Conservation (phyloP, 78 protist species). For the Creolimax fragrantissima region DNA sequence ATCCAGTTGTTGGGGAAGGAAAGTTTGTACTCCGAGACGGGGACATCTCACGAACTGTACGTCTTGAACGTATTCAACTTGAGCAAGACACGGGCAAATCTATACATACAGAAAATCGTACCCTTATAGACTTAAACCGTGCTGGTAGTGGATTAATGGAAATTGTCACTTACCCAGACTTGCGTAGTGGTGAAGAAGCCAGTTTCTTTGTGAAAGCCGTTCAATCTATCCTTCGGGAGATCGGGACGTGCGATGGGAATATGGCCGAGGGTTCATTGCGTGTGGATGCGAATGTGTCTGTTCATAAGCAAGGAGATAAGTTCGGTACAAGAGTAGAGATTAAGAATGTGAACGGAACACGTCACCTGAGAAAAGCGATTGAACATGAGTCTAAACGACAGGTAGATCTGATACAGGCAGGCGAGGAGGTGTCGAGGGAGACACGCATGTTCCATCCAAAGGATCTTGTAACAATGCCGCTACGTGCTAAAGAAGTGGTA, state of each 20-base stretch:
- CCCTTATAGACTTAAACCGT: conserved; percentile 62
- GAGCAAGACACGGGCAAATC: conserved; percentile 3
- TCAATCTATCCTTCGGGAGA: conserved; percentile 40
- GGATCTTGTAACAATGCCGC: neutral
- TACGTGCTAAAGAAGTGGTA: conserved; percentile 28
- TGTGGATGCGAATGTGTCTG: conserved; percentile 69
- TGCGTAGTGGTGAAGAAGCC: conserved; percentile 45
- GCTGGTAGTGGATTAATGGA: conserved; percentile 81
- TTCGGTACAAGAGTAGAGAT: conserved; percentile 56
- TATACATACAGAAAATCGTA: neutral
- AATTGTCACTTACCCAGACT: conserved; percentile 59
- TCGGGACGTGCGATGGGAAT: conserved; percentile 65
- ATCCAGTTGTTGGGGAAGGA: neutral
- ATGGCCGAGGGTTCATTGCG: conserved; percentile 75
- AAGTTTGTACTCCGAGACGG: neutral
- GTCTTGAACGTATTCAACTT: neutral
- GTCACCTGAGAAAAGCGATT: conserved; percentile 40
- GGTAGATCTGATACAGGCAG: conserved; percentile 38
- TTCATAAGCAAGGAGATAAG: too few species aligned
- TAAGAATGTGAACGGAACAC: conserved; percentile 65
- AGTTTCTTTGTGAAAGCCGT: conserved; percentile 38
- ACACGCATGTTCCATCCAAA: conserved; percentile 36
- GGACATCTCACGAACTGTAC: neutral
- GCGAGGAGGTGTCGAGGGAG: conserved; percentile 31
- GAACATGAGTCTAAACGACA: conserved; percentile 47